Conservation (phyloP, 192 early-diverging fungal species). For the Polychytrium aggregatum region DNA sequence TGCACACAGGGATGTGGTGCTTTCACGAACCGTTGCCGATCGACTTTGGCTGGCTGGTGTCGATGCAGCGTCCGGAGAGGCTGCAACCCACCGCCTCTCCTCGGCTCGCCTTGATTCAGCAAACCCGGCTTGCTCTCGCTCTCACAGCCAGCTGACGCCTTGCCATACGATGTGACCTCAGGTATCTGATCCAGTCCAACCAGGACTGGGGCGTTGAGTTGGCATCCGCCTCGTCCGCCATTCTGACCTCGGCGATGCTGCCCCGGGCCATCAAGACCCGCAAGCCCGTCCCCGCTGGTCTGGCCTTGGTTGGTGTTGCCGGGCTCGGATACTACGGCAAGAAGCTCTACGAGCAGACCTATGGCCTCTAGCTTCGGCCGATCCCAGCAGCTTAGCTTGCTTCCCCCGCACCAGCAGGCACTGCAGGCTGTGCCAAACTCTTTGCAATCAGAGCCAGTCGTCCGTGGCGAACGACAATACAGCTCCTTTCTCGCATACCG, state of each 20-base stretch:
- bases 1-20: too few species aligned
- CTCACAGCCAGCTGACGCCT: neutral
- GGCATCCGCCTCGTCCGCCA: conserved; percentile 23
- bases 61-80: too few species aligned
- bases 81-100: too few species aligned
- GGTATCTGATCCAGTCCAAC: conserved; percentile 33
- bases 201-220: conserved; percentile 32
- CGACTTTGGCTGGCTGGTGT: too few species aligned
- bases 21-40: too few species aligned
- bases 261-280: conserved; percentile 18
- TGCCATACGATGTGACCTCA: conserved; percentile 1
- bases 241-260: conserved; percentile 30
- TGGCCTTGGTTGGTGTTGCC: conserved; percentile 12
- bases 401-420: too few species aligned
- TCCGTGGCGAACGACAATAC: too few species aligned
- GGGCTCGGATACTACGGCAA: conserved; percentile 23
- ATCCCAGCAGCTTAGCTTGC: too few species aligned
- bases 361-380: too few species aligned
- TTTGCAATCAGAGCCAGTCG: too few species aligned
- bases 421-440: too few species aligned
- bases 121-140: neutral
- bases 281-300: conserved; percentile 23
- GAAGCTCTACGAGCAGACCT: conserved; percentile 11
- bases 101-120: neutral
- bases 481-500: too few species aligned